Conservation (phyloP, 2,329 filamentous ascomycete species). For the Lecanicillium sp. region DNA sequence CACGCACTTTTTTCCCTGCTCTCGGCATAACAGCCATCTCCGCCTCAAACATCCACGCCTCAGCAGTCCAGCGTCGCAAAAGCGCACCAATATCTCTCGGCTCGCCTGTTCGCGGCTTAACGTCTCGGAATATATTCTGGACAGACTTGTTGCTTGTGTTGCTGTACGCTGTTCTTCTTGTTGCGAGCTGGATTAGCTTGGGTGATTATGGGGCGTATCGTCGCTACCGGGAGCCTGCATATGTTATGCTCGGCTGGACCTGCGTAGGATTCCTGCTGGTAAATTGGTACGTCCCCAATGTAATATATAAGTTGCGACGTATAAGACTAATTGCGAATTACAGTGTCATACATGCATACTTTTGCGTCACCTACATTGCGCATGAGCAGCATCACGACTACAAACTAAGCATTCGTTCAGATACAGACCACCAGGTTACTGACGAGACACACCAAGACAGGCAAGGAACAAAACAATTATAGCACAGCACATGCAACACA, state of each 20-base stretch:
- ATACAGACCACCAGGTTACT: no score
- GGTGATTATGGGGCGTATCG: background rate
- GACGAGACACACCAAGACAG: no score
- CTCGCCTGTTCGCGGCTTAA: background rate
- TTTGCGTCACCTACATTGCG: no score
- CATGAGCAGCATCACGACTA: no score
- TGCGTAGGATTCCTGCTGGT: background rate
- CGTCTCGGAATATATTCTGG: background rate
- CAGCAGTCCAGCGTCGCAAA: no score
- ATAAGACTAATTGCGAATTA: no score
- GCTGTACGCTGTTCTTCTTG: background rate
- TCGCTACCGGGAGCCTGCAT: background rate
- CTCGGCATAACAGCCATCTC: background rate
- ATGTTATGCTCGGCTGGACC: background rate
- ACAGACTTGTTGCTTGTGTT: background rate
- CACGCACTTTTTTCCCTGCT: background rate
- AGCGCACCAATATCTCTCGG: background rate
- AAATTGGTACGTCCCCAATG: background rate
- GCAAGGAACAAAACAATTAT: no score
- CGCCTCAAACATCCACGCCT: background rate
- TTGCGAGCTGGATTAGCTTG: background rate
- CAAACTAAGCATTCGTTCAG: no score
- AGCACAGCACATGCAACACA: no score
- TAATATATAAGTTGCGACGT: no score
- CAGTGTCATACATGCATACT: no score